Base-by-base conservation (phyloP, 2,329 filamentous ascomycete genomes). In the Colletotrichum sublineola region DNA sequence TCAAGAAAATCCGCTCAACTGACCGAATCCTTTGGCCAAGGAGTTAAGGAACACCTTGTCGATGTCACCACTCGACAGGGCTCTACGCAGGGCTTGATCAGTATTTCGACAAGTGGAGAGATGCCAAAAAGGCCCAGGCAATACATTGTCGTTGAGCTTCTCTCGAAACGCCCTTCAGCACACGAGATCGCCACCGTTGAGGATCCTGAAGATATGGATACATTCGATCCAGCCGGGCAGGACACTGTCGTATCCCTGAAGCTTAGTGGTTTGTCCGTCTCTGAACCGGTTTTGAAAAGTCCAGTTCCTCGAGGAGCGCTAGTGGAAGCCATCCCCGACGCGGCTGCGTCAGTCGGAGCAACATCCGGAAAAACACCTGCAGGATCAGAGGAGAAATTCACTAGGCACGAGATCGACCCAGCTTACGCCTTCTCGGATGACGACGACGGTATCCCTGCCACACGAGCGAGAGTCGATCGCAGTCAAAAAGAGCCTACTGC, bases 341-440 rank as follows among this genome's bases (percentile, higher is more conserved):
- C 15, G 15, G 3, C 15, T 38, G 15, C 48, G 24, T 20, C n/a
- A 3, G 9, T 33, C 6, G 24, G 33, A 42, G 8, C 61, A 42
- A 14, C 36, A 33, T 31, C 36, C 9, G 36, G 9, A 3, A 38
- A 73, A 12, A 11, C 46, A 40, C 20, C 18, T 3, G 38, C 24
- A 12, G 6, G 40, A 29, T 33, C 52, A 29, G 57, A 58, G 29
- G 66, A 74, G 36, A 62, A 24, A 20, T 74, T 70, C 38, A 14
- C 36, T 15, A 74, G 72, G 33, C 55, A 74, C 11, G 48, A 73
- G 15, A 71, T 77, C 31, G 75, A 76, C 52, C 53, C 61, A 1
- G 61, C 73, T 4, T 76, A 78, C 38, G 71, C 61, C 24, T 78
- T 77, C 56, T 77, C 77, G 7, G 75, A 77, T 61, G 75, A 75